Evolutionary conservation across 2,329 filamentous ascomycete genomes (phyloP), one percentile per base, ranked within the genome.

Genomic region (Xylaria sp.): DNA sequence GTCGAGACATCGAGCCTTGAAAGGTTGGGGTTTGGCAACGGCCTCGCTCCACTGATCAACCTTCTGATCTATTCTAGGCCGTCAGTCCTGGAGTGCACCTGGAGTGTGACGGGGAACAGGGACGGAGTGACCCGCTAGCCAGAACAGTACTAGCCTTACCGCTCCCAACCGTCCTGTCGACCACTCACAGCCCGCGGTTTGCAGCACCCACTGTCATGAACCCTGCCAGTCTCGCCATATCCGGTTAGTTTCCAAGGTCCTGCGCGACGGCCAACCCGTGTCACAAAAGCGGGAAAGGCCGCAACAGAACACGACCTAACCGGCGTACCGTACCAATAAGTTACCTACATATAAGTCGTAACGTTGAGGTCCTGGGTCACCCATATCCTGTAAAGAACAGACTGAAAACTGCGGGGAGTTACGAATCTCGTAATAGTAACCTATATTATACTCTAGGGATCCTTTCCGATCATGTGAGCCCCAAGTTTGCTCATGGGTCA

Each of bases 31-130:
- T 48, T 61, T n/a, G 50, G 30, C 54, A 58, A 56, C 53, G 39
- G 51, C 51, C n/a, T 36, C 45, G 48, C 60, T 64, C 67, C 67
- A 67, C 67, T 57, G 67, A 69, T 69, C 67, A 67, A 21, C 63
- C 64, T 60, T 17, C 50, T 39, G 59, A 57, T 64, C 67, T 67
- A 67, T 62, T 62, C 62, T 68, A 55, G 62, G 62, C 62, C 62
- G 36, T 61, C 50, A 59, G 48, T 32, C 62, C 55, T 65, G 57
- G 57, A 39, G 48, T 3, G 48, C 24, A 30, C 19, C 48, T 30
- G 14, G 24, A 30, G 48, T 34, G 19, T 24, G 50, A 34, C 17
- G 54, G 24, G 51, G 50, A 53, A 51, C n/a, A 50, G 36, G 56
- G 57, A 12, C 27, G 48, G 24, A 36, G 34, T 54, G 17, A 39